These are phyloP conservation scores for Rhizoclosmatium sp. DNA, from an alignment of 192 early-diverging fungal species.

Conservation along the genomic window DNA sequence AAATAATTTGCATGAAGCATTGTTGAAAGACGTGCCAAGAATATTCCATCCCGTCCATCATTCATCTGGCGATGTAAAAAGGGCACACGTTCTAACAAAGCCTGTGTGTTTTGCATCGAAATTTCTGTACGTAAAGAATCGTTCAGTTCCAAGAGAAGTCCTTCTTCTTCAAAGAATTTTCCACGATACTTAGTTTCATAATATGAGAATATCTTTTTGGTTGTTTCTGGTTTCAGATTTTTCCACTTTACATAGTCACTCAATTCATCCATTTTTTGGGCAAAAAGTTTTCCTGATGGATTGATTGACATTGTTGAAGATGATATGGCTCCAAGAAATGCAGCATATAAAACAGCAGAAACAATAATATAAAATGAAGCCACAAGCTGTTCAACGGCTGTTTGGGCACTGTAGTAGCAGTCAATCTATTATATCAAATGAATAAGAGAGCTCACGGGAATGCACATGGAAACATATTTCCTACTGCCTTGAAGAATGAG, in stretches of 20 bases:
- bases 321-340: conserved; percentile 31
- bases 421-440: too few relatives aligned
- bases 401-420: background rate
- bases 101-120: conserved; percentile 34
- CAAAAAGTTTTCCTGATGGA: conserved; percentile 28
- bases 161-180: conserved; percentile 42
- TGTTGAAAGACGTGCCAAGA: conserved; percentile 36
- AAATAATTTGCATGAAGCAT: conserved; percentile 27
- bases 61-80: conserved; percentile 29
- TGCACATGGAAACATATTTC: conserved; percentile 39
- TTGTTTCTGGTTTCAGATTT: conserved; percentile 13
- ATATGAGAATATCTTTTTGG: conserved; percentile 32
- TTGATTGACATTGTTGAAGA: conserved; percentile 23
- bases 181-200: conserved; percentile 44
- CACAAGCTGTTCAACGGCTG: background rate
- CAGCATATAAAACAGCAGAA: conserved; percentile 22
- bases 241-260: conserved; percentile 42
- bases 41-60: conserved; percentile 47
- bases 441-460: background rate
- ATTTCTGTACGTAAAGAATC: conserved; percentile 45
- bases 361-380: conserved; percentile 9
- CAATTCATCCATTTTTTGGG: conserved; percentile 46
- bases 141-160: conserved; percentile 34
- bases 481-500: conserved; percentile 31
- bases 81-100: conserved; percentile 38